Percentiles rank a stretch among this genome's conserved stretches.
Conservation (phyloP, 177 flowering plant genomes). For the Vitis hybrid region DNA sequence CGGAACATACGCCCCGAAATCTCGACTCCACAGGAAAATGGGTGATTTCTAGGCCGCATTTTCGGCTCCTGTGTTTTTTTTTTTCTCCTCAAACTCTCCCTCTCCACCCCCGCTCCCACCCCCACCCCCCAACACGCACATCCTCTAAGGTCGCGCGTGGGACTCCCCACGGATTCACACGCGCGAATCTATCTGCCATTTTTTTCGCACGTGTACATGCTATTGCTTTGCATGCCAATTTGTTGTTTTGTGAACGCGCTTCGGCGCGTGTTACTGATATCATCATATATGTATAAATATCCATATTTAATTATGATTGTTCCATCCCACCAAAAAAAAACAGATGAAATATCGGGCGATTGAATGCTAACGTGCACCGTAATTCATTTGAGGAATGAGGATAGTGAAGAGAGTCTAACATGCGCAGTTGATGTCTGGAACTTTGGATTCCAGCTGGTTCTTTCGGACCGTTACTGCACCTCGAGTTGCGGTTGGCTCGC, state of each 20-base stretch:
- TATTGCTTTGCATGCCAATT: constrained; percentile 1
- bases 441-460: constrained; percentile 12
- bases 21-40: constrained; percentile 38
- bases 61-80: not conserved
- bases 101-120: not conserved
- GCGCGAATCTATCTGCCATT: not conserved
- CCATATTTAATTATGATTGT: too few species aligned
- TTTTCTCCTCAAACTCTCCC: not conserved
- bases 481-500: constrained; percentile 2
- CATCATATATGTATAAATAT: too few species aligned
- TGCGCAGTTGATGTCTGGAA: not conserved
- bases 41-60: constrained; percentile 38
- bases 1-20: constrained; percentile 13
- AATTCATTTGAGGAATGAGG: not conserved
- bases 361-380: too few species aligned
- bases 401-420: not conserved
- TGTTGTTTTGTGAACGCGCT: not conserved
- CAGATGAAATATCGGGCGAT: too few species aligned
- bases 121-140: too few species aligned
- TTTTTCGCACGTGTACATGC: constrained; percentile 19
- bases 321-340: too few species aligned
- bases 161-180: not conserved
- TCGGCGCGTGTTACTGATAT: too few species aligned
- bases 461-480: constrained; percentile 14
- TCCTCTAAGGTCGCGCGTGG: constrained; percentile 8